Base-by-base conservation (phyloP, 2,329 filamentous ascomycete genomes). In the Scedosporium minutisporum region DNA sequence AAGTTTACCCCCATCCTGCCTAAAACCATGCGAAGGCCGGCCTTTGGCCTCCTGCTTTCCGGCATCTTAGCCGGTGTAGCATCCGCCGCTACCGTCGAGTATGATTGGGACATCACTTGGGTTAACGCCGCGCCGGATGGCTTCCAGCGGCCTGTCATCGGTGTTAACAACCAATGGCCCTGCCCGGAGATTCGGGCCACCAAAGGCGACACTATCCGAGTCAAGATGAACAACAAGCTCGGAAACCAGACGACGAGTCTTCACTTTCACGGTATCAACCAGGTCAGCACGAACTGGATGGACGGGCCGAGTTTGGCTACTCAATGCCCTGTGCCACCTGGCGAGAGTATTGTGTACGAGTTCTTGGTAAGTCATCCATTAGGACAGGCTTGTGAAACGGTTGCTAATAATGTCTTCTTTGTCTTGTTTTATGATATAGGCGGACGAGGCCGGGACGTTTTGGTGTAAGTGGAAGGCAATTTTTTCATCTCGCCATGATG, bases 141-240 rank as follows among this genome's bases (percentile, higher is more conserved):
- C 6, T 80, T 81, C 64, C 78, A 82, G 46, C 81, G 89, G 38
- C 80, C 85, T n/a, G 82, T 83, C 3, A 90, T 93, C 70, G 89
- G 88, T 57, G 88, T 95, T 75, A 93, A 95, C 69, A 84, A 83
- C 4, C 72, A 87, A 75, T 91, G 89, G 87, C 90, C 90, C 1
- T 81, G 89, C 61, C 90, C 90, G 1, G 73, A 75, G 27, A 86
- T 91, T 63, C 79, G 82, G 60, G 87, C 82, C 44, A 80, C 80
- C 58, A 76, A 86, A 59, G 87, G 87, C 4, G 82, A 84, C 64
- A 78, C 72, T 21, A 63, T 84, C 60, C 67, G 80, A 5, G 73
- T 83, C 44, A 80, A 78, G 62, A 69, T 82, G n/a, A 71, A 71
- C 65, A 84, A 84, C 70, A 68, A 73, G 33, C 74, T 84, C 3